These are phyloP conservation scores for Talaromyces sp. DNA, from an alignment of 2,329 filamentous ascomycete species.

Conservation along the genomic window DNA sequence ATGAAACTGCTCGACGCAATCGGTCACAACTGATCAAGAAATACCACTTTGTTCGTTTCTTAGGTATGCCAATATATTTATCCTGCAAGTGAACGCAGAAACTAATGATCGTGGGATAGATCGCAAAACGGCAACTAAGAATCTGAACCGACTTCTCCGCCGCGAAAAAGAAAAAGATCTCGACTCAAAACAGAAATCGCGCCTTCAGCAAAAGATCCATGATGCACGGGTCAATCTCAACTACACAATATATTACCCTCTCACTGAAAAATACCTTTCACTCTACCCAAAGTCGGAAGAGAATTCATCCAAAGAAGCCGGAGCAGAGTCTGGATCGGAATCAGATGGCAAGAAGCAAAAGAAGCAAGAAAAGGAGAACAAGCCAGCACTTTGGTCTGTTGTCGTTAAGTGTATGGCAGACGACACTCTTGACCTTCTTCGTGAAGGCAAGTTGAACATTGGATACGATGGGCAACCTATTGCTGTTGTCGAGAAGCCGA, in stretches of 20 bases:
- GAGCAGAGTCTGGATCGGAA: constrained; percentile 13
- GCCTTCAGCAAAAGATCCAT: constrained; percentile 45
- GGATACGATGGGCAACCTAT: constrained; percentile 17
- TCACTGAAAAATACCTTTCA: constrained; percentile 62
- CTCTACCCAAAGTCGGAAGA: constrained; percentile 51
- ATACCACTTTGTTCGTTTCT: constrained; percentile 69
- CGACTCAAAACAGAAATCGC: constrained; percentile 28
- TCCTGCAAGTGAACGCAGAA: neutral
- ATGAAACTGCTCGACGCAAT: constrained; percentile 52
- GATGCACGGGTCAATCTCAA: constrained; percentile 61
- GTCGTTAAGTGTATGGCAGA: constrained; percentile 50
- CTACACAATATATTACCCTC: constrained; percentile 65
- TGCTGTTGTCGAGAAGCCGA: neutral
- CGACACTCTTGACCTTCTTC: constrained; percentile 45
- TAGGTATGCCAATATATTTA: constrained; percentile 43
- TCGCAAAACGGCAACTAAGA: constrained; percentile 46
- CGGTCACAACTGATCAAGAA: constrained; percentile 60
- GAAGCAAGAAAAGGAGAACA: constrained; percentile 20
- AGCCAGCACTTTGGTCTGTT: constrained; percentile 48
- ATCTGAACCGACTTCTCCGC: constrained; percentile 37
- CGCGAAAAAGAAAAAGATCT: constrained; percentile 42
- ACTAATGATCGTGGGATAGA: constrained; percentile 28
- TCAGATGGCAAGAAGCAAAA: constrained; percentile 24
- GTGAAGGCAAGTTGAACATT: constrained; percentile 44
- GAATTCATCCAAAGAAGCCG: constrained; percentile 17